Conservation (phyloP, 2,329 filamentous ascomycete species). For the Phaeosphaeriaceae sp. region DNA sequence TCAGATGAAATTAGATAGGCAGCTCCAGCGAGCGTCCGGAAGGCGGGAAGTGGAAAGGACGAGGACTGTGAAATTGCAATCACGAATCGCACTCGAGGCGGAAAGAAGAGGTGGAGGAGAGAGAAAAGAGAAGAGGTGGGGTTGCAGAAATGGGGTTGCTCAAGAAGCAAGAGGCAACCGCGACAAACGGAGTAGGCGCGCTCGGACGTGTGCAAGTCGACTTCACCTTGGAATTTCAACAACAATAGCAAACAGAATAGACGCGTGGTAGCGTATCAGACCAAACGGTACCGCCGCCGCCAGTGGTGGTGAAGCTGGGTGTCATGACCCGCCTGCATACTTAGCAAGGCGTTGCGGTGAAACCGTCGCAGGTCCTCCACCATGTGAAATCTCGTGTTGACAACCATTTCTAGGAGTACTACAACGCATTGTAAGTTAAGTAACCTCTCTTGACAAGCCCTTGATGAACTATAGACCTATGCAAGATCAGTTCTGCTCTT, state of each 20-base stretch:
- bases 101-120: slow-evolving; percentile 8
- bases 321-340: background rate
- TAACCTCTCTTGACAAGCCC: too few species aligned
- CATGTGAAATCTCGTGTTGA: too few species aligned
- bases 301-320: background rate
- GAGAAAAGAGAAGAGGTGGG: slow-evolving; percentile 16
- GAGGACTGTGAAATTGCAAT: slow-evolving; percentile 18
- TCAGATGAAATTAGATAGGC: slow-evolving; percentile 35
- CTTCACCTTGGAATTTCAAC: slow-evolving; percentile 3
- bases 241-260: slow-evolving; percentile 13
- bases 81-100: slow-evolving; percentile 11
- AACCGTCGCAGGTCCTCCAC: background rate
- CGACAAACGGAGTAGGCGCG: slow-evolving; percentile 20
- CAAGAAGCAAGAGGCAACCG: slow-evolving; percentile 12
- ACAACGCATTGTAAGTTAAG: too few species aligned
- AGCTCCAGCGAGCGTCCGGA: slow-evolving; percentile 10
- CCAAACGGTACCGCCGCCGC: background rate
- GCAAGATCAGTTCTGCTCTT: too few species aligned
- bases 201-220: slow-evolving; percentile 3
- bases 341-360: background rate
- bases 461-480: too few species aligned
- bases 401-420: too few species aligned
- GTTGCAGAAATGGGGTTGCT: slow-evolving; percentile 4
- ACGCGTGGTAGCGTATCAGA: background rate
- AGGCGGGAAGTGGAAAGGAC: slow-evolving; percentile 23